Evolutionary conservation across 768 basidiomycete species (phyloP).

Genomic region (Rhodotorula graminis): DNA sequence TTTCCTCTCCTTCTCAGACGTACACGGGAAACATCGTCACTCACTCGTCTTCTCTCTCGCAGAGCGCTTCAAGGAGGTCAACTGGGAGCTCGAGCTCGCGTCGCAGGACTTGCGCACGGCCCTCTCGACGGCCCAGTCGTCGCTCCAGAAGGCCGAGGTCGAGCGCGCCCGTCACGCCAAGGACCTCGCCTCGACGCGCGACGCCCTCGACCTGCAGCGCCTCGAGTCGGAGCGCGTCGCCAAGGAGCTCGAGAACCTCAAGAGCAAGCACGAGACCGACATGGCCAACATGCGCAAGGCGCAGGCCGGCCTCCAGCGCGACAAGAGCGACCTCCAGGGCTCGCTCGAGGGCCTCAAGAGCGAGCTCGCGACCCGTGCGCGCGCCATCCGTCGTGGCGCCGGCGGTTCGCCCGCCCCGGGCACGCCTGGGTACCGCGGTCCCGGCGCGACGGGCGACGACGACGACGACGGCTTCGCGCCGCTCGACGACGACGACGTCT

Average conservation of each 20-base stretch:
- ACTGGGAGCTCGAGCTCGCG: conserved; percentile 95
- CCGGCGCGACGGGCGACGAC: conserved; percentile 6
- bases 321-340: conserved; percentile 85
- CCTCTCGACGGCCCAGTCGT: conserved; percentile 61
- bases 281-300: conserved; percentile 84
- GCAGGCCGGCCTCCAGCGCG: conserved; percentile 78
- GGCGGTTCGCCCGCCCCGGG: conserved; percentile 16
- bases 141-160: conserved; percentile 65
- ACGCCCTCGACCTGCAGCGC: conserved; percentile 76
- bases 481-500: conserved; percentile 47
- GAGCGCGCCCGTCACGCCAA: conserved; percentile 78
- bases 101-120: conserved; percentile 78
- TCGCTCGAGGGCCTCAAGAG: conserved; percentile 69
- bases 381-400: conserved; percentile 51
- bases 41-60: background rate
- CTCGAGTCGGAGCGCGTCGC: conserved; percentile 56
- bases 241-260: conserved; percentile 61
- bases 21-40: too few relatives aligned
- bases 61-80: conserved; percentile 97
- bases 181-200: conserved; percentile 65
- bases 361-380: conserved; percentile 60
- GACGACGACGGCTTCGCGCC: conserved; percentile 17
- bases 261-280: conserved; percentile 88
- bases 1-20: too few relatives aligned
- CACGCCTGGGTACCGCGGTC: conserved; percentile 25